Conservation (phyloP, 352 stramenopile species). For the Phytophthora ohioensis region DNA sequence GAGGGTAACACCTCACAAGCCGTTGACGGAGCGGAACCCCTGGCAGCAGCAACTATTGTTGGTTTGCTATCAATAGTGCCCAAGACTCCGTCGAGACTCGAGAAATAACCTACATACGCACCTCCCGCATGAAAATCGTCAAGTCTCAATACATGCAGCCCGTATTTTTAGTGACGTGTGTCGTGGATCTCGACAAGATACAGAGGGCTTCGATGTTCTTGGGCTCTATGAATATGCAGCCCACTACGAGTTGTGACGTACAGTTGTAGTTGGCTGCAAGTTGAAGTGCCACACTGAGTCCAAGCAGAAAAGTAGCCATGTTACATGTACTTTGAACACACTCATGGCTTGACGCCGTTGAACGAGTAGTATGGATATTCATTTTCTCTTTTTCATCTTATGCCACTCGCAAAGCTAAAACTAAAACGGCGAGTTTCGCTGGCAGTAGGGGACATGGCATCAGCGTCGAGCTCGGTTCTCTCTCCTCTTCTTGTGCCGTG, state of each 20-base stretch:
- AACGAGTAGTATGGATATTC: constrained; percentile 38
- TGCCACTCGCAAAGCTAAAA: constrained; percentile 47
- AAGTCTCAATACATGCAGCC: neutral
- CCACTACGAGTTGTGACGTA: neutral
- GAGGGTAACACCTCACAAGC: constrained; percentile 3
- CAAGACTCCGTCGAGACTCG: neutral
- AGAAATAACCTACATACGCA: neutral
- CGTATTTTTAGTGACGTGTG: neutral
- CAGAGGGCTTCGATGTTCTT: neutral
- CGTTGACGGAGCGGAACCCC: constrained; percentile 14
- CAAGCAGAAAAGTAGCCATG: constrained; percentile 5
- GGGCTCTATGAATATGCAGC: neutral
- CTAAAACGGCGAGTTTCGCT: constrained; percentile 39
- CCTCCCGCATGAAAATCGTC: too few species aligned
- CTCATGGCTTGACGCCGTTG: constrained; percentile 1
- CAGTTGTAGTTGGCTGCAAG: neutral
- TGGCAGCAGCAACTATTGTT: constrained; percentile 19
- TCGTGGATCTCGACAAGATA: neutral
- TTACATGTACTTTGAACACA: neutral
- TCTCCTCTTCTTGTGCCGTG: constrained; percentile 5
- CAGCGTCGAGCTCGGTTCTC: constrained; percentile 27
- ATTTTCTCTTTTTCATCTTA: constrained; percentile 45
- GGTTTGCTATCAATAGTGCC: constrained; percentile 39
- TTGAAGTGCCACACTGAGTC: neutral
- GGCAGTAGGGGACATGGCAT: constrained; percentile 17